Evolutionary conservation across 1,139 yeast species (phyloP), one percentile per base, ranked within the genome.

Genomic region (Diutina sp.): DNA sequence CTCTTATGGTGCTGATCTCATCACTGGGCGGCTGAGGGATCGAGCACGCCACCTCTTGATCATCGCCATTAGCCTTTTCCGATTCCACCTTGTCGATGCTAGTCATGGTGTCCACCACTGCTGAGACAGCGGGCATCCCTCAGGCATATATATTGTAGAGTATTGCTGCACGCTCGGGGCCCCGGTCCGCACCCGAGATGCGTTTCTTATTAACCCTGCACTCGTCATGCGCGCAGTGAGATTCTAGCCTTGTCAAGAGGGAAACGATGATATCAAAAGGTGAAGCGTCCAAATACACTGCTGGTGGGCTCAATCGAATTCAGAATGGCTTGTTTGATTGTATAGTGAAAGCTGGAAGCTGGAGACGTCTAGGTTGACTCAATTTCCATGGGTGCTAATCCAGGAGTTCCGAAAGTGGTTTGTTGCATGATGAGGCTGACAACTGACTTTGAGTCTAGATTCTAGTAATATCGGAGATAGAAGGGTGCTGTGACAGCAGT

Each of bases 1-100:
- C 73, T 11, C 56, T 47, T 5, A 41, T 5, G 8, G 9, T 6
- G 28, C 51, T 29, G 25, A 57, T 57, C 2, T 41, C 48, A 11
- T 35, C 46, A 46, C 30, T 21, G 14, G 29, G n/a, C 4, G 50
- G 50, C n/a, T 6, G n/a, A 5, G 50, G 50, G 14, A 16, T 28
- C 16, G 50, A 28, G 28, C 50, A 46, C 50, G n/a, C 29, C 14
- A 8, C 9, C 28, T 45, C 47, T 6, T 45, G 16, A 3, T 18
- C 28, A 8, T 21, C 50, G 2, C 6, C 28, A 7, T 46, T 21
- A 5, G 16, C 30, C 29, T 46, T 46, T 8, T 46, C 46, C 1
- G 3, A 4, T 1, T 35, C 41, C 6, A 9, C n/a, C 41, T 35
- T 35, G n/a, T 35, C 41, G 41, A 35, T 35, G 41, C 41, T 35